These are phyloP conservation scores for Purpureocillium takamizusanense DNA, from an alignment of 2,329 filamentous ascomycete genomes.

Conservation along the genomic window DNA sequence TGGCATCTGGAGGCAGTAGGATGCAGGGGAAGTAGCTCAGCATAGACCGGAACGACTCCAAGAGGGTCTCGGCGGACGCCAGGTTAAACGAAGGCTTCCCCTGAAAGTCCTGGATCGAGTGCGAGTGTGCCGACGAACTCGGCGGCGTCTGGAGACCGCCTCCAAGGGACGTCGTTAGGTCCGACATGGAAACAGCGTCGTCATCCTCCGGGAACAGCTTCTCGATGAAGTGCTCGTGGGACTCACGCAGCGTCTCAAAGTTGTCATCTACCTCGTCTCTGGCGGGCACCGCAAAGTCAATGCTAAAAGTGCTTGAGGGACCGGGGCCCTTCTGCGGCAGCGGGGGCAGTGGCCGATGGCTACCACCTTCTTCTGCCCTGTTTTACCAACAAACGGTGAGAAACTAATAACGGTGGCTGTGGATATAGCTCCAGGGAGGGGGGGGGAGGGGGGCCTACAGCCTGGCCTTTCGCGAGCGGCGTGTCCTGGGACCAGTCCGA, in stretches of 20 bases:
- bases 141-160: slow-evolving; percentile 17
- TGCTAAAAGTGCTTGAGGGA: slow-evolving; percentile 41
- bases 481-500: slow-evolving; percentile 38
- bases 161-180: slow-evolving; percentile 10
- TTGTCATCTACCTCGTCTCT: slow-evolving; percentile 26
- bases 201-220: slow-evolving; percentile 23
- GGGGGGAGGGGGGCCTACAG: slow-evolving; percentile 22
- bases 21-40: slow-evolving; percentile 34
- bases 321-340: slow-evolving; percentile 21
- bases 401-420: background rate
- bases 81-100: slow-evolving; percentile 46
- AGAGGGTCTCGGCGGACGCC: slow-evolving; percentile 37
- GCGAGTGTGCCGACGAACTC: slow-evolving; percentile 15
- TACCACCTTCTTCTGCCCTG: background rate
- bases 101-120: slow-evolving; percentile 28
- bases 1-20: slow-evolving; percentile 27
- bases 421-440: background rate
- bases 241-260: slow-evolving; percentile 32
- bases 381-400: too few species aligned
- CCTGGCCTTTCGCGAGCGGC: slow-evolving; percentile 33
- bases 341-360: background rate
- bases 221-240: slow-evolving; percentile 34
- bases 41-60: slow-evolving; percentile 35
- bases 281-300: slow-evolving; percentile 39
- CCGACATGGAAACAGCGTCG: slow-evolving; percentile 9